phyloP scores from a whole-genome alignment of 139 green algal genomes.

The Chlorella sorokiniana region DNA sequence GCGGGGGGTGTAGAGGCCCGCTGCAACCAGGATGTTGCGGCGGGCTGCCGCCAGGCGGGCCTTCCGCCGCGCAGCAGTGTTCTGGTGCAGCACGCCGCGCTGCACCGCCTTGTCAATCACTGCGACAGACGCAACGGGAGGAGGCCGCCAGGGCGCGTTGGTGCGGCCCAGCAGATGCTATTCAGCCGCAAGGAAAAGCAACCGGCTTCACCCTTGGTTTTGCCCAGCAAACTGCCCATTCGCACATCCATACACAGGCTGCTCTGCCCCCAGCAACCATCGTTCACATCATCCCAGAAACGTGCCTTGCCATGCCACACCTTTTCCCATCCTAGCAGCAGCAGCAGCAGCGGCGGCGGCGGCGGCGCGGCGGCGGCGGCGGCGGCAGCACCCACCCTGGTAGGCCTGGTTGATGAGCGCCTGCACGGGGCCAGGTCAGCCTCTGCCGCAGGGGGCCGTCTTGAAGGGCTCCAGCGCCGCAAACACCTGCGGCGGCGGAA shows the following conservation, averaged over 20 bases:
- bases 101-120: conserved; percentile 64
- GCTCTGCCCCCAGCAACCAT: too few relatives aligned
- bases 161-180: neutral
- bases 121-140: neutral
- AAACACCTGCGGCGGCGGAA: conserved; percentile 40
- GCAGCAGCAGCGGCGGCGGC: too few relatives aligned
- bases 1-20: conserved; percentile 70
- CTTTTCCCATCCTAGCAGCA: neutral
- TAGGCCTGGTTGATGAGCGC: conserved; percentile 81
- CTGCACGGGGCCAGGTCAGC: conserved; percentile 72
- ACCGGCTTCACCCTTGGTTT: neutral
- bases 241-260: neutral
- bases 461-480: conserved; percentile 66
- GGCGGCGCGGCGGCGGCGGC: too few relatives aligned
- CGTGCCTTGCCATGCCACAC: too few relatives aligned
- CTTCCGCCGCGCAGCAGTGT: conserved; percentile 87
- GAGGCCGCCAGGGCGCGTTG: neutral
- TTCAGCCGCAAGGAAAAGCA: neutral
- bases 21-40: conserved; percentile 58
- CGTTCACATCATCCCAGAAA: too few relatives aligned
- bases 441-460: conserved; percentile 45
- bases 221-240: neutral
- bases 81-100: conserved; percentile 86
- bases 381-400: conserved; percentile 29
- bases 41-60: conserved; percentile 71